phyloP scores from a whole-genome alignment of 2,329 filamentous ascomycete species.

The Karstenula rhodostoma region DNA sequence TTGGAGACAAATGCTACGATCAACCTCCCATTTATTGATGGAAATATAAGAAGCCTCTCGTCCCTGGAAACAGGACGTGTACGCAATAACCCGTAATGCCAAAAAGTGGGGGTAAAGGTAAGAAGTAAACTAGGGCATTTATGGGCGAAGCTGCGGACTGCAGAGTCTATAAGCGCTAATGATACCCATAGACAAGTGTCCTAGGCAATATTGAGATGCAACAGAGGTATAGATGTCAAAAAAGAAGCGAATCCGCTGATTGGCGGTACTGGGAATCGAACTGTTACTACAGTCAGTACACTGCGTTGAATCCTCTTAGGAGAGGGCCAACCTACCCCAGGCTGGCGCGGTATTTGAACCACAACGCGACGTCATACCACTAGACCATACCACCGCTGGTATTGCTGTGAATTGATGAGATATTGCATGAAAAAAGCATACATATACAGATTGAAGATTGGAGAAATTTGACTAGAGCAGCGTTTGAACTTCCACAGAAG shows the following conservation, averaged over 20 bases:
- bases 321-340: slow-evolving; percentile 4
- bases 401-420: not conserved
- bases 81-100: too few relatives aligned
- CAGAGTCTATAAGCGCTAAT: too few relatives aligned
- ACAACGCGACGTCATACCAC: slow-evolving; percentile 2
- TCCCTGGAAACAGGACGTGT: too few relatives aligned
- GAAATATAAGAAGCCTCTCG: too few relatives aligned
- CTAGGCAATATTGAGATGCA: not conserved
- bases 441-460: not conserved
- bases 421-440: not conserved
- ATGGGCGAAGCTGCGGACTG: too few relatives aligned
- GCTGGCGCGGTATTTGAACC: not conserved
- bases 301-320: not conserved
- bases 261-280: slow-evolving; percentile 8
- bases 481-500: not conserved
- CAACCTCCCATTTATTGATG: too few relatives aligned
- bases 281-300: not conserved
- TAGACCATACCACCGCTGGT: slow-evolving; percentile 2
- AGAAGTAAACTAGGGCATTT: too few relatives aligned
- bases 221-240: not conserved
- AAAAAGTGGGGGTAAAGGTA: too few relatives aligned
- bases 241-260: not conserved
- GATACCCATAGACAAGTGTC: too few relatives aligned
- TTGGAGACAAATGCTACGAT: too few relatives aligned
- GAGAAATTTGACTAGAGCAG: not conserved